A percentile compares a stretch with the other conserved stretches of the same genome.
Evolutionary conservation across 768 basidiomycete species (phyloP).

Genomic region (Collybia sp.): DNA sequence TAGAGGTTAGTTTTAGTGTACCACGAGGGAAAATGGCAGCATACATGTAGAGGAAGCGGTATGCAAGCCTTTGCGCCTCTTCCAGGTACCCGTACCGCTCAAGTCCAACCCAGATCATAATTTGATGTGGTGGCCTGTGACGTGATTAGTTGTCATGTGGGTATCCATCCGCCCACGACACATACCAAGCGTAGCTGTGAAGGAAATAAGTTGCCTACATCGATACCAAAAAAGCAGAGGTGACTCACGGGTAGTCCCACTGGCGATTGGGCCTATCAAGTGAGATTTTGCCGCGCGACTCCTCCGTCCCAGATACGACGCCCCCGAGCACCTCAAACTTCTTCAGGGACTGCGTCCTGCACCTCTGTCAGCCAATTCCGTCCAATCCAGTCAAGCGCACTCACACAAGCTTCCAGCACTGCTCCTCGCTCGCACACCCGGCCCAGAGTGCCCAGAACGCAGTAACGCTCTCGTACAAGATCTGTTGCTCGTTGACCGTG

Average conservation of each 20-base stretch:
- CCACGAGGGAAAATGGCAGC: constrained; percentile 4
- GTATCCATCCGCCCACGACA: constrained; percentile 1
- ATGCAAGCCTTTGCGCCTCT: constrained; percentile 89
- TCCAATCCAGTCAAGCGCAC: constrained; percentile 22
- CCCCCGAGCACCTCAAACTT: constrained; percentile 98
- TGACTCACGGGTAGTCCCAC: constrained; percentile 92
- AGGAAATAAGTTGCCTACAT: constrained; percentile 9
- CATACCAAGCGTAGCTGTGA: constrained; percentile 63
- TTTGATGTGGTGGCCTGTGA: constrained; percentile 90
- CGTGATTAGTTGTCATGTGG: constrained; percentile 9
- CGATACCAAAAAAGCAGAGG: constrained; percentile 5
- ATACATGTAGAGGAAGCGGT: constrained; percentile 97
- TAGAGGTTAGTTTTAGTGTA: not conserved
- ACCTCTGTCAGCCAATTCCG: not conserved
- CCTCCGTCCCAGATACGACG: constrained; percentile 93
- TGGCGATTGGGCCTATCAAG: constrained; percentile 96
- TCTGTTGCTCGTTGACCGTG: constrained; percentile 86
- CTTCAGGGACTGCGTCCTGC: constrained; percentile 77
- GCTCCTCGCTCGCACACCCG: constrained; percentile 94
- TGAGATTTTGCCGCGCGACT: constrained; percentile 93
- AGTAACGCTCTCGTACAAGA: constrained; percentile 95
- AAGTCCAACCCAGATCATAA: constrained; percentile 97
- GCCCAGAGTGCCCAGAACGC: constrained; percentile 97
- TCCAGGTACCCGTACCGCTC: constrained; percentile 95
- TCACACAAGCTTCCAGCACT: constrained; percentile 90